Base-by-base conservation (phyloP, 192 early-diverging fungal species). In the Backusella psychrophila region DNA sequence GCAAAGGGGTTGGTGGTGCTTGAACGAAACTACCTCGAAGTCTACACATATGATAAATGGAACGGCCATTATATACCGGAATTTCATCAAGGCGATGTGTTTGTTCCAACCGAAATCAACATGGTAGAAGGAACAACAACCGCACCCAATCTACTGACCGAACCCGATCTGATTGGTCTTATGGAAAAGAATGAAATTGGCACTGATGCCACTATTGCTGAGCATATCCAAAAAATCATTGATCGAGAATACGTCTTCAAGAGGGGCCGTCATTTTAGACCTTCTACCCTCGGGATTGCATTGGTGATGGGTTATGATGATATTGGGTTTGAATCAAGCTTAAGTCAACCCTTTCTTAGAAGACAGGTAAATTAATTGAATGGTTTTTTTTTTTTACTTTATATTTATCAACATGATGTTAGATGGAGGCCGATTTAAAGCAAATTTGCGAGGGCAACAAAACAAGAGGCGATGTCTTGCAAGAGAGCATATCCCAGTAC, bases 181-280 rank as follows among this genome's bases (percentile, higher is more conserved):
- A 98, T 99, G 96, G 95, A 98, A 72, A 91, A 93, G 80, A 93
- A 93, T 76, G 95, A 94, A 19, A 98, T 99, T 49, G 98, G 94
- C 15, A 99, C 98, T 6, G 98, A 99, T 81, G 97, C 98, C 0
- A 99, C 97, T 0, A 98, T 98, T 36, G 92, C 92, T 8, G 94
- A 97, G 39, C 97, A 98, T 71, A 99, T 99, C 78, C 94, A 96
- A 77, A 98, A 91, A 66, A 94, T 99, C 39, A 89, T 91, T 12
- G 92, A 93, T 1, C 90, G 98, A 14, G 89, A 97, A 44, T 99
- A 99, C 80, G 91, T 88, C 4, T 86, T 90, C 63, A 93, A 96
- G 67, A 85, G 87, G 23, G 85, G 84, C 6, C 72, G 76, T 14
- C 83, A 82, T 19, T 87, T 92, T 74, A 75, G 82, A 14, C 98